These are phyloP conservation scores for Crucihimalaya himalaica DNA, from an alignment of 345 rosid genomes.

Conservation along the genomic window DNA sequence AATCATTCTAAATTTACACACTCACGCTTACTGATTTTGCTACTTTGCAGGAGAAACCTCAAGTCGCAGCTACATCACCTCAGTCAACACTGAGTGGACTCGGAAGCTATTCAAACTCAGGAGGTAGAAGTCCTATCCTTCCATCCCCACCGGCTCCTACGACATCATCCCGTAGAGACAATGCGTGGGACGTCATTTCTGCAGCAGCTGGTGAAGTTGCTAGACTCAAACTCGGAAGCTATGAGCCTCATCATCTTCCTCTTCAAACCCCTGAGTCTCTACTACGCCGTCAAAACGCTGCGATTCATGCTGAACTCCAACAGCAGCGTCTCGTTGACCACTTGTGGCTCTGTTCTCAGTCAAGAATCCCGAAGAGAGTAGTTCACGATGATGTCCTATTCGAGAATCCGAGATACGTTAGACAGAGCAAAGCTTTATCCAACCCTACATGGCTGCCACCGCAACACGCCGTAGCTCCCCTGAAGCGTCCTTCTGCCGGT, in stretches of 20 bases:
- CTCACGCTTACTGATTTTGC: neutral
- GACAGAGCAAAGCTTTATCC: neutral
- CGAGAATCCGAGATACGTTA: neutral
- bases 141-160: conserved; percentile 44
- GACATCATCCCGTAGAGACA: conserved; percentile 39
- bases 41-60: conserved; percentile 33
- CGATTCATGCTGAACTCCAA: conserved; percentile 23
- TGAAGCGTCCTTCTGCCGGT: conserved; percentile 33
- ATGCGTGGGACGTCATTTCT: conserved; percentile 67
- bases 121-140: conserved; percentile 44
- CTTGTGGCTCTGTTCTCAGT: conserved; percentile 31
- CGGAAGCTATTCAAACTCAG: conserved; percentile 52
- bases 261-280: neutral
- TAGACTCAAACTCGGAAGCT: conserved; percentile 48
- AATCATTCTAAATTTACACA: neutral
- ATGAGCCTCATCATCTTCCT: conserved; percentile 24
- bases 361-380: neutral
- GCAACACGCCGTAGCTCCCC: neutral
- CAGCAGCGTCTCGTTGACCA: conserved; percentile 30
- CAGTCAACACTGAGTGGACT: conserved; percentile 79
- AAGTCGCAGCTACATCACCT: conserved; percentile 60
- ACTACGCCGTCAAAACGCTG: conserved; percentile 28
- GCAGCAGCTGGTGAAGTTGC: conserved; percentile 89
- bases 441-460: conserved; percentile 11
- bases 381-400: neutral